Evolutionary conservation across 2,329 filamentous ascomycete genomes (phyloP), one percentile per base, ranked within the genome.

Genomic region (Sclerotinia spermophila): DNA sequence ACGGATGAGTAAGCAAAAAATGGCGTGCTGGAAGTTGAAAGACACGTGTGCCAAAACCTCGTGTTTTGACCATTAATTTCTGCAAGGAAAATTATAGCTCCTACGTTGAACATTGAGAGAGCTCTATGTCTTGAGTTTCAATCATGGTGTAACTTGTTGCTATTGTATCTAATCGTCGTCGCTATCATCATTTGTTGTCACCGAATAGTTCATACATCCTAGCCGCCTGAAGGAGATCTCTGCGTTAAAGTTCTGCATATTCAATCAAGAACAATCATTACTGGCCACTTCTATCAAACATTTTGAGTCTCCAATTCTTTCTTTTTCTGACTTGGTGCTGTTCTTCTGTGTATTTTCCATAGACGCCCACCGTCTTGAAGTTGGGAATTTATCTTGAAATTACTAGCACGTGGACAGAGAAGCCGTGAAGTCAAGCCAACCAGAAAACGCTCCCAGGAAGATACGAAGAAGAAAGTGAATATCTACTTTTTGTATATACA

Each of bases 361-460:
- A 15, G 8, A 8, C 19, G 21, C 42, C 42, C 21, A 45, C 11
- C 2, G n/a, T n/a, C 45, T 51, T 24, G 15, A 51, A 51, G 2
- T 4, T 2, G 45, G n/a, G n/a, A 27, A 51, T 51, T 51, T 27
- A 27, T 27, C n/a, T 6, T 1, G 17, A 15, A 2, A 27, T 17
- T 0, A 1, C 2, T 51, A 17, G 13, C 5, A 27, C 13, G 27
- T 27, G 27, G 2, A 7, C 5, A 51, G 1, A 1, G 5, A 17
- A 51, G n/a, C n/a, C 7, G 1, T 51, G 5, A 17, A 7, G 15
- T 2, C 13, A 51, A 51, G 11, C 13, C 2, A 27, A 51, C 5
- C 0, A 51, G 13, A 7, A n/a, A 17, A n/a, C 48, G 2, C 5
- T 51, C 11, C 2, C 2, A 27, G 5, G 13, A 7, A 11, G 3